phyloP scores from a whole-genome alignment of 768 basidiomycete species.

The Epithele typhae region DNA sequence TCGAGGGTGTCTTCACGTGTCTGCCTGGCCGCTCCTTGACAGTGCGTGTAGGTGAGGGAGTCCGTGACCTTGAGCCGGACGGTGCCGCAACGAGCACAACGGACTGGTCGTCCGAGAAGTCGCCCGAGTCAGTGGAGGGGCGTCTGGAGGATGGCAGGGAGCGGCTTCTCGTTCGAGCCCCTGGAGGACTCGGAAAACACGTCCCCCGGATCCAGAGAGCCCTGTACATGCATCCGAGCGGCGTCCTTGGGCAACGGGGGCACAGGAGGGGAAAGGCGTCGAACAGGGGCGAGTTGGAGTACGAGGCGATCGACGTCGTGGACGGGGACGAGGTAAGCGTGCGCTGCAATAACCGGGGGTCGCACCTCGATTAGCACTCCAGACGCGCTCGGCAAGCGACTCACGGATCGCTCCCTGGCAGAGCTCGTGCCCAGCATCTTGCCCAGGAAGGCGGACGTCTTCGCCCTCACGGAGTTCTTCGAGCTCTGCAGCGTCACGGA shows the following conservation, averaged over 20 bases:
- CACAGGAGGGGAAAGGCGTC: slow-evolving; percentile 36
- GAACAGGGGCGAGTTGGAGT: slow-evolving; percentile 31
- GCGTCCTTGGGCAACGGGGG: slow-evolving; percentile 39
- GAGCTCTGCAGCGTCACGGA: no score
- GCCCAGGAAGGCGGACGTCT: slow-evolving; percentile 77
- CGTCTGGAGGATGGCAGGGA: slow-evolving; percentile 59
- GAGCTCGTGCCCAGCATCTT: slow-evolving; percentile 70
- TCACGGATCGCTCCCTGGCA: slow-evolving; percentile 66
- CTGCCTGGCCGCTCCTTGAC: slow-evolving; percentile 18
- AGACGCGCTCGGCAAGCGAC: no score
- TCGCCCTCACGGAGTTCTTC: slow-evolving; percentile 67
- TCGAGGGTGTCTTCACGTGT: slow-evolving; percentile 24
- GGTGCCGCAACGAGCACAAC: slow-evolving; percentile 53
- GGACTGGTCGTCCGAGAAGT: slow-evolving; percentile 45
- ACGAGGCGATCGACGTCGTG: slow-evolving; percentile 17
- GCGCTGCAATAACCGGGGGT: slow-evolving; percentile 13
- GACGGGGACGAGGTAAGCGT: slow-evolving; percentile 23
- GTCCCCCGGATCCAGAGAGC: slow-evolving; percentile 43
- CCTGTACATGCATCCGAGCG: slow-evolving; percentile 2
- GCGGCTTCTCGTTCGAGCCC: slow-evolving; percentile 46
- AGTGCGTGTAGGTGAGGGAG: slow-evolving; percentile 23
- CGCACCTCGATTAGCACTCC: no score
- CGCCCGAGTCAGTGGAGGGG: no score
- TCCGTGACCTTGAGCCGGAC: slow-evolving; percentile 20
- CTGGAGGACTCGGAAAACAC: slow-evolving; percentile 36